A percentile compares a stretch with the other conserved stretches of the same genome.
Conservation (phyloP, 2,329 filamentous ascomycete species). For the Trichoderma sp. region DNA sequence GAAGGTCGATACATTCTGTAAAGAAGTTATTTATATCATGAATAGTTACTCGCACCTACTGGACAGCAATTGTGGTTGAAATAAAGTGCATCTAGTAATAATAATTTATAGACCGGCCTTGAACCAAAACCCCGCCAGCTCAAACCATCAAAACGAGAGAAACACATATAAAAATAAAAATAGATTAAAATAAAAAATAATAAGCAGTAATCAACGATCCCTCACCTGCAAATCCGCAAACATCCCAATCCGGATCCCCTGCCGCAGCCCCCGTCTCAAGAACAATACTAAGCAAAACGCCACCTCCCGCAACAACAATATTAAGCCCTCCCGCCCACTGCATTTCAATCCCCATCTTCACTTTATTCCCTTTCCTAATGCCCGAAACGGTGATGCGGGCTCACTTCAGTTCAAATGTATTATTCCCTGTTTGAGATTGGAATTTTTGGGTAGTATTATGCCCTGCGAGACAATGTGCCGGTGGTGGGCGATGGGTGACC, state of each 20-base stretch:
- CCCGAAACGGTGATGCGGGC: not conserved
- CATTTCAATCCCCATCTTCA: not conserved
- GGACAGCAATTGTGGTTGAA: not conserved
- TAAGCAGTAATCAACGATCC: not conserved
- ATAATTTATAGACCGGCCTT: not conserved
- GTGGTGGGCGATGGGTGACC: not conserved
- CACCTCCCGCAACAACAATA: conserved; percentile 35
- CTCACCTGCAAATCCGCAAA: not conserved
- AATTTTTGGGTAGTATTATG: not conserved
- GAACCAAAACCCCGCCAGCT: not conserved
- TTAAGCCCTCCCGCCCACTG: conserved; percentile 26
- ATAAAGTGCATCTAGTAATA: not conserved
- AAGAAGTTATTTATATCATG: not conserved
- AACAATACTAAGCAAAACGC: conserved; percentile 38
- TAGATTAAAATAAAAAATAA: not conserved
- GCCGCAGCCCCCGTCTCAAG: conserved; percentile 24
- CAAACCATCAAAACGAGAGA: no score
- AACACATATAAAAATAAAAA: not conserved
- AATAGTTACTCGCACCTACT: not conserved
- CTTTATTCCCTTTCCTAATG: not conserved
- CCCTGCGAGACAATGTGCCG: not conserved
- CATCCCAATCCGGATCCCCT: conserved; percentile 5
- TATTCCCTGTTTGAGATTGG: not conserved
- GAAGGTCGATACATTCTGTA: no score
- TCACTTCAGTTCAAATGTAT: not conserved